Evolutionary conservation across 768 basidiomycete species (phyloP).

Genomic region (Zangia roseola): DNA sequence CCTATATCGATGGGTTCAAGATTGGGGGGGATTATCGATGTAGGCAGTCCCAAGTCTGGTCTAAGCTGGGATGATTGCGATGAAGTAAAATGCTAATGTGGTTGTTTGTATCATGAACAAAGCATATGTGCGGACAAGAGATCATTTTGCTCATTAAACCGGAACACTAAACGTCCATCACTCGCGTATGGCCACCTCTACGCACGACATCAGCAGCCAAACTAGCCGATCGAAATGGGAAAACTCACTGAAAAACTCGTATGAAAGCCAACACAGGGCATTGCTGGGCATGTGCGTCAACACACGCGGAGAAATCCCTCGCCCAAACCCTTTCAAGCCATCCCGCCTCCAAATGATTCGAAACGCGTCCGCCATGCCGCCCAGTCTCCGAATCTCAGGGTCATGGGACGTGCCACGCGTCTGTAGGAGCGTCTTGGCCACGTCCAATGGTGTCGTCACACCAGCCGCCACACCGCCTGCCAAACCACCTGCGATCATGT

Average conservation of each 20-base stretch:
- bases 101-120: constrained; percentile 14
- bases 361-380: constrained; percentile 86
- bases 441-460: constrained; percentile 94
- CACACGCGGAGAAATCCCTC: constrained; percentile 89
- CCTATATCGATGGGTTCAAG: background rate
- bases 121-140: background rate
- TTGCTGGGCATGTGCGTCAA: constrained; percentile 96
- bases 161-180: constrained; percentile 15
- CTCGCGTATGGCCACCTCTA: constrained; percentile 66
- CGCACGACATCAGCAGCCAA: constrained; percentile 13
- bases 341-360: constrained; percentile 85
- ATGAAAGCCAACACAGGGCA: constrained; percentile 95
- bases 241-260: constrained; percentile 95
- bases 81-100: constrained; percentile 14
- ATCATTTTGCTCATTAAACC: constrained; percentile 6
- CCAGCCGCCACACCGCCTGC: constrained; percentile 95
- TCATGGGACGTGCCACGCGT: constrained; percentile 91
- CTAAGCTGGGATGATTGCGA: constrained; percentile 1
- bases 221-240: background rate
- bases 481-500: constrained; percentile 87
- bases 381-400: constrained; percentile 75
- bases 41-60: background rate
- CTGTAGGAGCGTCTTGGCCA: constrained; percentile 95
- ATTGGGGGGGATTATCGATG: constrained; percentile 2
- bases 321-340: constrained; percentile 78